These are phyloP conservation scores for Paspalum vaginatum DNA, from an alignment of 176 grass and related monocot species.

Conservation along the genomic window DNA sequence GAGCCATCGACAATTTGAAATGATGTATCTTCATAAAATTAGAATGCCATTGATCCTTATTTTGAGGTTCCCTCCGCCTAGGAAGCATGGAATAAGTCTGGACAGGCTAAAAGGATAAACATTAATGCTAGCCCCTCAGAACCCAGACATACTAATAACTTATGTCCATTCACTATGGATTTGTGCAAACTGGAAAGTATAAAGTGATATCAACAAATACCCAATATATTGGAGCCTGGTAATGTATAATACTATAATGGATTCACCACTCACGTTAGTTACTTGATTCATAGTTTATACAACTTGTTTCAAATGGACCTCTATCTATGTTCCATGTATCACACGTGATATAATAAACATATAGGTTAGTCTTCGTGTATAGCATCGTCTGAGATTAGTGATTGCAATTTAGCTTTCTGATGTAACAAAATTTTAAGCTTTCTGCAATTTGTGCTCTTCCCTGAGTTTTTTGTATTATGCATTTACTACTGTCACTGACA, in stretches of 20 bases:
- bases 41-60: constrained; percentile 15
- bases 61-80: neutral
- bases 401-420: constrained; percentile 2
- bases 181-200: constrained; percentile 21
- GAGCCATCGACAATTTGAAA: neutral
- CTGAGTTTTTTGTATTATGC: neutral
- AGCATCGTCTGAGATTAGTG: neutral
- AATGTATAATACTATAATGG: constrained; percentile 18
- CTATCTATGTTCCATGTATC: neutral
- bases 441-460: neutral
- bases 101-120: neutral
- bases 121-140: neutral
- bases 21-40: constrained; percentile 7
- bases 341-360: neutral
- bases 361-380: constrained; percentile 1
- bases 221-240: neutral
- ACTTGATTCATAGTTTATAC: constrained; percentile 28
- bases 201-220: constrained; percentile 4
- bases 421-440: constrained; percentile 4
- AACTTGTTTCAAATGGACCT: constrained; percentile 2
- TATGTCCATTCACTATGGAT: constrained; percentile 12
- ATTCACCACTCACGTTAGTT: neutral
- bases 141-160: constrained; percentile 2
- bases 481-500: constrained; percentile 2
- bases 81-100: constrained; percentile 15